Conservation (phyloP, 108 stramenopile genomes). For the Fistulifera solaris region DNA sequence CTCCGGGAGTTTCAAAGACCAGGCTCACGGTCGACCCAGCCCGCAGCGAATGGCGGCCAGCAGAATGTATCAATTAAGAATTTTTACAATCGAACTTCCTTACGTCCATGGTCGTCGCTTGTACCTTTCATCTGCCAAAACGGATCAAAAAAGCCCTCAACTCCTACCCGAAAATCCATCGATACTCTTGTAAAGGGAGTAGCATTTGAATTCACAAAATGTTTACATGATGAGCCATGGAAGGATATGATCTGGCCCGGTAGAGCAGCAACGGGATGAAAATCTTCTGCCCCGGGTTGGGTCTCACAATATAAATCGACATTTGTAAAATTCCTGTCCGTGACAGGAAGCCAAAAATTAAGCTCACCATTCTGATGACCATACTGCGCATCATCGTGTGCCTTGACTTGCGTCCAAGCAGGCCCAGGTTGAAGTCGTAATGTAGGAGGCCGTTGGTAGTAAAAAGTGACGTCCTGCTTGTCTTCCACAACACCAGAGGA, state of each 20-base stretch:
- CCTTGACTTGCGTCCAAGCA: constrained; percentile 49
- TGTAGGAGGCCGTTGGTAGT: constrained; percentile 83
- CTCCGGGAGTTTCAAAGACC: constrained; percentile 53
- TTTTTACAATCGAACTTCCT: constrained; percentile 22
- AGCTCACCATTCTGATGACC: constrained; percentile 87
- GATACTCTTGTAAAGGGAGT: constrained; percentile 57
- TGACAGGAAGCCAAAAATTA: constrained; percentile 86
- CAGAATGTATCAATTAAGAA: too few relatives aligned
- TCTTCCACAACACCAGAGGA: constrained; percentile 16
- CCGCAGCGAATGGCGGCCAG: constrained; percentile 84
- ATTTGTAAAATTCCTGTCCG: constrained; percentile 42
- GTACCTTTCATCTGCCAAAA: constrained; percentile 82
- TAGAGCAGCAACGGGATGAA: constrained; percentile 51
- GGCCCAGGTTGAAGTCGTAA: constrained; percentile 85
- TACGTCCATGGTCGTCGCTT: constrained; percentile 66
- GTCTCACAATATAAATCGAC: constrained; percentile 75
- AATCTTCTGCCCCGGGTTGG: constrained; percentile 40
- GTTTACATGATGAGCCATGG: constrained; percentile 71
- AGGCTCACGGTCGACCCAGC: constrained; percentile 73
- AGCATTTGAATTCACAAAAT: constrained; percentile 77
- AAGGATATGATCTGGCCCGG: constrained; percentile 64
- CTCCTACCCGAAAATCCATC: constrained; percentile 82
- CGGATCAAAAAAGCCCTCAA: constrained; percentile 81
- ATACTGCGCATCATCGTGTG: constrained; percentile 81
- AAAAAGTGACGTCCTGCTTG: constrained; percentile 40